Percentiles rank a stretch among this genome's conserved stretches.
phyloP scores from a whole-genome alignment of 371 early-diverging fungal species.

The Blyttiomyces sp. region DNA sequence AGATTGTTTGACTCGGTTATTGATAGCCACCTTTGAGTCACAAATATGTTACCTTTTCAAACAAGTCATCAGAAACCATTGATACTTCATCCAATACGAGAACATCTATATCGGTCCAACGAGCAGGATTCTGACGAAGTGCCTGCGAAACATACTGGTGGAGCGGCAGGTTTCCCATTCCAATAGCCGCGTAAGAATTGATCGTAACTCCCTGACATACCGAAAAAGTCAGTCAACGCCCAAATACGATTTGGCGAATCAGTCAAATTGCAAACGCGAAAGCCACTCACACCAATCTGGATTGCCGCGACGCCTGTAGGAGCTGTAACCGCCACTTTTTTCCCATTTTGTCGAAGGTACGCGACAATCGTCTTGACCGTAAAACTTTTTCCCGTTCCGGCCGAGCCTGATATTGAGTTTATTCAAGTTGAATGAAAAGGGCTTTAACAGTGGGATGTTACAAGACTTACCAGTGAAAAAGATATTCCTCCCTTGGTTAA shows the following conservation, averaged over 20 bases:
- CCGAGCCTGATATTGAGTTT: too few species aligned
- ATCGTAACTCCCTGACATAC: constrained; percentile 55
- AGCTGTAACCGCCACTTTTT: constrained; percentile 34
- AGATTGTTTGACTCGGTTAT: too few species aligned
- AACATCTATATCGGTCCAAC: constrained; percentile 27
- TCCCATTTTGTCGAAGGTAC: constrained; percentile 24
- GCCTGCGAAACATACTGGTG: too few species aligned
- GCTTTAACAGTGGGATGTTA: too few species aligned
- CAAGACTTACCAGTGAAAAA: too few species aligned
- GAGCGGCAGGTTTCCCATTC: constrained; percentile 21
- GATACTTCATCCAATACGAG: constrained; percentile 53
- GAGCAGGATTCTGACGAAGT: constrained; percentile 6
- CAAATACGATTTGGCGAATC: neutral
- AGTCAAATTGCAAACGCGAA: neutral
- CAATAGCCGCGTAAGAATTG: constrained; percentile 52
- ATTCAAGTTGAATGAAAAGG: too few species aligned
- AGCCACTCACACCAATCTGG: constrained; percentile 27
- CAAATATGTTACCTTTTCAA: constrained; percentile 29
- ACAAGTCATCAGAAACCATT: constrained; percentile 38
- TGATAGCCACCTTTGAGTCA: constrained; percentile 30
- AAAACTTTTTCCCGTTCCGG: constrained; percentile 29
- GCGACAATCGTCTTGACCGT: constrained; percentile 15
- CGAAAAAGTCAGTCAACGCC: too few species aligned
- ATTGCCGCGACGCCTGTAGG: constrained; percentile 35
- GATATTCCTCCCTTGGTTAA: too few species aligned